phyloP scores from a whole-genome alignment of 768 basidiomycete species.

The Trametes cingulata region DNA sequence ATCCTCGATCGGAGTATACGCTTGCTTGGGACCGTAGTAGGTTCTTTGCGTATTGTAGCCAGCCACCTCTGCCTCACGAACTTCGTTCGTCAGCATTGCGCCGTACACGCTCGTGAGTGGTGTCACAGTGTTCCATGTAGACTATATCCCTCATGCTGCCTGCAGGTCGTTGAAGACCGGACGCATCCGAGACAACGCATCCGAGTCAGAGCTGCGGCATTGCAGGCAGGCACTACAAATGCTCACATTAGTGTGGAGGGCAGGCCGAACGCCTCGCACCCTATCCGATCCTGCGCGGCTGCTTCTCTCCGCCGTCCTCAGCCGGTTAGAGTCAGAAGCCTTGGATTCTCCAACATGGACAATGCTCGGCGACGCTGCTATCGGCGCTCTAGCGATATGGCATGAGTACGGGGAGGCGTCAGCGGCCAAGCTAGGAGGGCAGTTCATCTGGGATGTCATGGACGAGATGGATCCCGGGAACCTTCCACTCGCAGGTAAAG shows the following conservation, averaged over 20 bases:
- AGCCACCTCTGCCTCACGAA: neutral
- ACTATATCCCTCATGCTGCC: neutral
- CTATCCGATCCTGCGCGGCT: conserved; percentile 23
- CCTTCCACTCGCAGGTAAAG: conserved; percentile 46
- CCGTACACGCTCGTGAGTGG: neutral
- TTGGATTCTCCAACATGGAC: conserved; percentile 1
- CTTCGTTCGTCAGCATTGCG: neutral
- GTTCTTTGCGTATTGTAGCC: neutral
- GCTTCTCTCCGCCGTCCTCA: conserved; percentile 28
- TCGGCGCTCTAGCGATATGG: conserved; percentile 38
- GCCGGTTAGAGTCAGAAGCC: conserved; percentile 18
- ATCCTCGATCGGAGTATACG: neutral
- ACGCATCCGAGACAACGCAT: neutral
- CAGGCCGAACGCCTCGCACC: conserved; percentile 3
- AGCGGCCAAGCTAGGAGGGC: conserved; percentile 27
- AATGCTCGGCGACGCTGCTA: conserved; percentile 37
- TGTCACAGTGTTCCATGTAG: too few species aligned
- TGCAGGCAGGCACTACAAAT: conserved; percentile 30
- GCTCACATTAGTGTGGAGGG: conserved; percentile 38
- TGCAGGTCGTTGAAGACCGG: neutral
- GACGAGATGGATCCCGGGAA: conserved; percentile 31
- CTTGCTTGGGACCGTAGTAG: conserved; percentile 21
- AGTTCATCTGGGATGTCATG: conserved; percentile 41
- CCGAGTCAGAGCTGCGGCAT: neutral
- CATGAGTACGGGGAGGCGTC: neutral